Percentiles rank a stretch among this genome's conserved stretches.
These are phyloP conservation scores for Anthostomella pinea DNA, from an alignment of 2,329 filamentous ascomycete genomes.

Conservation along the genomic window DNA sequence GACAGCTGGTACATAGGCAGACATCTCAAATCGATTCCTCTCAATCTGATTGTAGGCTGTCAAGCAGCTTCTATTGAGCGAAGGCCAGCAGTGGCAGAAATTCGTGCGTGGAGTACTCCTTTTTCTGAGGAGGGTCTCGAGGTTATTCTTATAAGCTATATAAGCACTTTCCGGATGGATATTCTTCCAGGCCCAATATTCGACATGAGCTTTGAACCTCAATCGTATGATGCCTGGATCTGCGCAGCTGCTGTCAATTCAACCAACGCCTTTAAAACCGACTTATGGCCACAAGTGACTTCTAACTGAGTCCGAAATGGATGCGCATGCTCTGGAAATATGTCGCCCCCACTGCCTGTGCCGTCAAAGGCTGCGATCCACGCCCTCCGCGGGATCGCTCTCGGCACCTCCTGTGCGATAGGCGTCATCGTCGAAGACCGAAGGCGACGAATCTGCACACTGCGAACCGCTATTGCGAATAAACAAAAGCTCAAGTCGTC, in stretches of 20 bases:
- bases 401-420: conserved; percentile 57
- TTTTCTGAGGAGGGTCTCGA: too few species aligned
- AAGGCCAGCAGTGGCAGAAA: background rate
- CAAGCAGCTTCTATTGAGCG: too few species aligned
- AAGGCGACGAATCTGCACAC: conserved; percentile 51
- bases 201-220: background rate
- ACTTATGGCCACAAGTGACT: conserved; percentile 9
- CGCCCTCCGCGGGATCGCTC: conserved; percentile 52
- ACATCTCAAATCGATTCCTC: conserved; percentile 28
- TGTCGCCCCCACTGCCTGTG: conserved; percentile 47
- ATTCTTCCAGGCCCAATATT: too few species aligned
- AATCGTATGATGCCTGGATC: background rate
- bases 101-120: too few species aligned
- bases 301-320: conserved; percentile 15
- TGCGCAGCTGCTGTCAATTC: background rate
- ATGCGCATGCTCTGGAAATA: conserved; percentile 22
- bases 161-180: background rate
- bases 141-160: background rate
- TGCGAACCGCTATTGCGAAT: conserved; percentile 50
- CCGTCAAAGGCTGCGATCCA: conserved; percentile 55
- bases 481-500: conserved; percentile 48
- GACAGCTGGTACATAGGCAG: conserved; percentile 18
- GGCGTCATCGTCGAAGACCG: conserved; percentile 55
- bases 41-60: too few species aligned
- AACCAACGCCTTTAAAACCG: background rate